Percentiles rank a stretch among this genome's conserved stretches.
Evolutionary conservation across 208 protist species (phyloP).

Genomic region (Trypanosoma mega): DNA sequence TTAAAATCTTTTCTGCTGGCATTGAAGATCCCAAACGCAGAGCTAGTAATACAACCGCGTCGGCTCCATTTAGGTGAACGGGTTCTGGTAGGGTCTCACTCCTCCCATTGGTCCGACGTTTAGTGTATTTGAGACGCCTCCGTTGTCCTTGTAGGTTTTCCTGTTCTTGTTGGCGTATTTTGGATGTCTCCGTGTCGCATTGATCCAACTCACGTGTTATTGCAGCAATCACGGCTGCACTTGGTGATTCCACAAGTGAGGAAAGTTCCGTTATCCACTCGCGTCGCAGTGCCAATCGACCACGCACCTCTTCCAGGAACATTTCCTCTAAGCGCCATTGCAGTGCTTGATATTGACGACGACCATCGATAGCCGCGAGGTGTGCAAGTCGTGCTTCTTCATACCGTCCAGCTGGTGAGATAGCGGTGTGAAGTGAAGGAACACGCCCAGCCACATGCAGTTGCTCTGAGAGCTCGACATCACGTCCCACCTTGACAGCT

Average conservation of each 20-base stretch:
- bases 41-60: constrained; percentile 15
- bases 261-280: constrained; percentile 17
- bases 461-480: constrained; percentile 35
- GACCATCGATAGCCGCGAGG: constrained; percentile 14
- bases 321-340: constrained; percentile 34
- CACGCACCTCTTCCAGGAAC: constrained; percentile 33
- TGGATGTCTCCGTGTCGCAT: too few relatives aligned
- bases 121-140: too few relatives aligned
- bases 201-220: too few relatives aligned
- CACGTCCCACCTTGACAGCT: constrained; percentile 55
- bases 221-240: too few relatives aligned
- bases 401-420: constrained; percentile 49
- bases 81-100: background rate
- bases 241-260: background rate
- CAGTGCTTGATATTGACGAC: constrained; percentile 26
- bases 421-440: constrained; percentile 51
- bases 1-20: constrained; percentile 45
- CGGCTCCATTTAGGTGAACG: constrained; percentile 1
- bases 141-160: too few relatives aligned
- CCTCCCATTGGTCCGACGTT: background rate
- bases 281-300: background rate
- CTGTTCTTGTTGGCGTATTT: too few relatives aligned
- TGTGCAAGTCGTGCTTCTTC: constrained; percentile 47
- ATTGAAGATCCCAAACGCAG: constrained; percentile 49
- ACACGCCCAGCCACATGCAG: constrained; percentile 45